Conservation (phyloP, 345 rosid species). For the Acer campestre region DNA sequence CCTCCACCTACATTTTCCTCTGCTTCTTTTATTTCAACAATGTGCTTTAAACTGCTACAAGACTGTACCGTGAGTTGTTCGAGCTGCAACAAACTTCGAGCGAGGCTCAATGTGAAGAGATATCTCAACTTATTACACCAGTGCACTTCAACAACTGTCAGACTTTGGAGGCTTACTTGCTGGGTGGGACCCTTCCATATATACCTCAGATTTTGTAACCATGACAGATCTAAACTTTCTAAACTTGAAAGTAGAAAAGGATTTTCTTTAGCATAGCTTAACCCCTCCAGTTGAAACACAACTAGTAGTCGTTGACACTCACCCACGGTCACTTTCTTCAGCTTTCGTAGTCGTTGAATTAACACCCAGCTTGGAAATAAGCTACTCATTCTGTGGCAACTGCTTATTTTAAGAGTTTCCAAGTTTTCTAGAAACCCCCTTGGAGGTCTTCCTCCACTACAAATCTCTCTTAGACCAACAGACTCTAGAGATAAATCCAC, state of each 20-base stretch:
- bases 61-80: neutral
- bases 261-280: no score
- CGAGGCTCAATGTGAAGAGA: conserved; percentile 2
- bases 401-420: neutral
- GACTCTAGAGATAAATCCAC: neutral
- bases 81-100: conserved; percentile 4
- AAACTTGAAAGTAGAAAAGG: no score
- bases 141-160: neutral
- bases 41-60: neutral
- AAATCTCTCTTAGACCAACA: conserved; percentile 6
- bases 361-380: conserved; percentile 12
- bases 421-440: conserved; percentile 13
- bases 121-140: neutral
- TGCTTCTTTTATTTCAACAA: neutral
- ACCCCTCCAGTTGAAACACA: no score
- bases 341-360: conserved; percentile 5
- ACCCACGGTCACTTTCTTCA: neutral
- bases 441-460: conserved; percentile 1
- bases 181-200: no score
- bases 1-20: neutral
- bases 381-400: neutral
- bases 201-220: no score
- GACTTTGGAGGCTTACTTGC: conserved; percentile 5
- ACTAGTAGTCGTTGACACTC: no score
- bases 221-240: no score